These are phyloP conservation scores for Porpolomopsis calyptriformis DNA, from an alignment of 768 basidiomycete species.

Conservation along the genomic window DNA sequence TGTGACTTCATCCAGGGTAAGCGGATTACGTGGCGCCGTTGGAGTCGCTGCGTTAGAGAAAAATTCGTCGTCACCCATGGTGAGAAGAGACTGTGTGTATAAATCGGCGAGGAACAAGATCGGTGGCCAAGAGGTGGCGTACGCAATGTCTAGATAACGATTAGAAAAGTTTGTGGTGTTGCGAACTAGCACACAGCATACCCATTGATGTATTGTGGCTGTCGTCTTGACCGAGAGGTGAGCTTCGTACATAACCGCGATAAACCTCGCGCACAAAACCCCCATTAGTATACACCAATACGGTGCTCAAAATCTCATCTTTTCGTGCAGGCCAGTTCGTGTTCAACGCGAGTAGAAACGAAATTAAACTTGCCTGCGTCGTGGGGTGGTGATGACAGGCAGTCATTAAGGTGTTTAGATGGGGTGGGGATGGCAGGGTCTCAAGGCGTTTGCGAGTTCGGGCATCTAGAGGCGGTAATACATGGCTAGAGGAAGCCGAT, in stretches of 20 bases:
- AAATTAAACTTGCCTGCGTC: constrained; percentile 38
- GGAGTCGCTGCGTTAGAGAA: constrained; percentile 38
- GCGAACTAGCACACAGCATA: constrained; percentile 9
- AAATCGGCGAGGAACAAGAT: constrained; percentile 72
- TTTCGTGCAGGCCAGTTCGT: constrained; percentile 49
- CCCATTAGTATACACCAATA: constrained; percentile 38
- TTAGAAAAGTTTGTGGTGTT: background rate
- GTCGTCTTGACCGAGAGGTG: constrained; percentile 52
- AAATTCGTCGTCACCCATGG: constrained; percentile 97
- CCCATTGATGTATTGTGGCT: constrained; percentile 17
- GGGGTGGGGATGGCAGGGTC: constrained; percentile 41
- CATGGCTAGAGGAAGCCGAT: constrained; percentile 10
- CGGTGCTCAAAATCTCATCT: constrained; percentile 46
- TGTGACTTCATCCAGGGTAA: constrained; percentile 71
- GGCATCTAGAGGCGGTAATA: constrained; percentile 38
- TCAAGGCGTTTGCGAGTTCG: constrained; percentile 55
- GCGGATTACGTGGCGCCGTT: constrained; percentile 51
- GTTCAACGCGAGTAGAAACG: constrained; percentile 47
- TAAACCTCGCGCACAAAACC: constrained; percentile 70
- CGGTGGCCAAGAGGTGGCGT: constrained; percentile 47
- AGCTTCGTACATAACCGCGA: constrained; percentile 49
- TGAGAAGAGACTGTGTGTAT: constrained; percentile 74
- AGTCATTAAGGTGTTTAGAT: constrained; percentile 45
- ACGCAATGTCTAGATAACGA: constrained; percentile 30
- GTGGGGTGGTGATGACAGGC: constrained; percentile 29